phyloP scores from a whole-genome alignment of 192 early-diverging fungal genomes.

The Mortierella alpina region DNA sequence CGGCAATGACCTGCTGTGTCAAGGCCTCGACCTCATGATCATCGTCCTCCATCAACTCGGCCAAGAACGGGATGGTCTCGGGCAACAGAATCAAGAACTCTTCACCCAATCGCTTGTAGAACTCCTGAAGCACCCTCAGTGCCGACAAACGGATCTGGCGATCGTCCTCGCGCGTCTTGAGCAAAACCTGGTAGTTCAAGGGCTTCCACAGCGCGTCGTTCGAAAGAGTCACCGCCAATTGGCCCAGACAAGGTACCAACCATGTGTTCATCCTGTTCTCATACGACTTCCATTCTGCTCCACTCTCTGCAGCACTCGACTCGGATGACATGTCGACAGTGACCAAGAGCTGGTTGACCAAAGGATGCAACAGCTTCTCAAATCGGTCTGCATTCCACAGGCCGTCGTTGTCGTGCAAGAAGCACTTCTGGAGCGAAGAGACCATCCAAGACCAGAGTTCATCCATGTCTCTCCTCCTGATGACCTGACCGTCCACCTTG shows the following conservation, averaged over 20 bases:
- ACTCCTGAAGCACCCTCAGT: conserved; percentile 76
- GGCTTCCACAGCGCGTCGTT: conserved; percentile 90
- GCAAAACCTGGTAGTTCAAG: conserved; percentile 84
- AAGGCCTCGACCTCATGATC: conserved; percentile 84
- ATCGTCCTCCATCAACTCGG: conserved; percentile 96
- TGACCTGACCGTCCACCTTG: conserved; percentile 40
- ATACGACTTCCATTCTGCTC: conserved; percentile 52
- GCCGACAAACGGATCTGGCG: conserved; percentile 77
- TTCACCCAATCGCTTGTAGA: conserved; percentile 92
- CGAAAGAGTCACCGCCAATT: conserved; percentile 80
- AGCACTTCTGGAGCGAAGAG: conserved; percentile 72
- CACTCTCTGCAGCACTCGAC: conserved; percentile 18
- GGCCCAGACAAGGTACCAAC: conserved; percentile 82
- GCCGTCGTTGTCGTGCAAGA: conserved; percentile 74
- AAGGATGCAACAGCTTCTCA: conserved; percentile 75
- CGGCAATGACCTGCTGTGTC: conserved; percentile 82
- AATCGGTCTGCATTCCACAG: conserved; percentile 81
- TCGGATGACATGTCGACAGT: conserved; percentile 47
- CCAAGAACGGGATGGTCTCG: conserved; percentile 94
- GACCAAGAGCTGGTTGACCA: conserved; percentile 81
- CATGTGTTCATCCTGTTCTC: conserved; percentile 64
- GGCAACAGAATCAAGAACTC: conserved; percentile 92
- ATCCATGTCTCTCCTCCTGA: conserved; percentile 56
- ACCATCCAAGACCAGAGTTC: conserved; percentile 80
- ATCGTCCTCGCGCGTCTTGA: conserved; percentile 80